phyloP scores from a whole-genome alignment of 768 basidiomycete genomes.

The Suillus weaverae region DNA sequence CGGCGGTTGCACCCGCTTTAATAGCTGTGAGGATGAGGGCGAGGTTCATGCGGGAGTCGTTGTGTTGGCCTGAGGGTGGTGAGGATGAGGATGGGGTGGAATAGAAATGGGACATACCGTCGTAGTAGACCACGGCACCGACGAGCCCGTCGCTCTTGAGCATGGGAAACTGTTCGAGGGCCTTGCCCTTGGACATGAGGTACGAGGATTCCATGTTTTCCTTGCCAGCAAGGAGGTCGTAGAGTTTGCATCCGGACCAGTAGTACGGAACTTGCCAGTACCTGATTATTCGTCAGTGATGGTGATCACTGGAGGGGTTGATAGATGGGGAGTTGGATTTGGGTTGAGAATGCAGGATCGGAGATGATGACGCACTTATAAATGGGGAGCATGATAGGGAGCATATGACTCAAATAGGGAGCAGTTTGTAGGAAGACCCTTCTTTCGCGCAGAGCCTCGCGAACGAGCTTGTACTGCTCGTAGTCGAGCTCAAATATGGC shows the following conservation, averaged over 20 bases:
- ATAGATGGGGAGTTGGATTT: not conserved
- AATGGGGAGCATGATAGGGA: constrained; percentile 96
- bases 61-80: constrained; percentile 77
- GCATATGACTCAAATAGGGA: constrained; percentile 87
- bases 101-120: constrained; percentile 55
- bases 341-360: not conserved
- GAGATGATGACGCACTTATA: constrained; percentile 65
- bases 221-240: constrained; percentile 91
- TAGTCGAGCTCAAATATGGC: constrained; percentile 95
- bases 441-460: constrained; percentile 92
- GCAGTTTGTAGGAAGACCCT: constrained; percentile 94
- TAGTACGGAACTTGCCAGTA: constrained; percentile 99
- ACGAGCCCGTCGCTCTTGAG: constrained; percentile 89
- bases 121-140: constrained; percentile 96
- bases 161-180: constrained; percentile 95
- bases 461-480: constrained; percentile 93
- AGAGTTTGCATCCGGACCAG: constrained; percentile 92
- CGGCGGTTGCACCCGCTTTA: constrained; percentile 81
- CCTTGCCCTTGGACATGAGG: constrained; percentile 92
- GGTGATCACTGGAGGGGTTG: not conserved
- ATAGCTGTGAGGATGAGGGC: constrained; percentile 94
- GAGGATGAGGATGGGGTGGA: not conserved
- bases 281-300: constrained; percentile 34
- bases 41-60: constrained; percentile 98
- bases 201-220: constrained; percentile 97